Base-by-base conservation (phyloP, 805 yeast species). In the Torulaspora gathmanii region DNA sequence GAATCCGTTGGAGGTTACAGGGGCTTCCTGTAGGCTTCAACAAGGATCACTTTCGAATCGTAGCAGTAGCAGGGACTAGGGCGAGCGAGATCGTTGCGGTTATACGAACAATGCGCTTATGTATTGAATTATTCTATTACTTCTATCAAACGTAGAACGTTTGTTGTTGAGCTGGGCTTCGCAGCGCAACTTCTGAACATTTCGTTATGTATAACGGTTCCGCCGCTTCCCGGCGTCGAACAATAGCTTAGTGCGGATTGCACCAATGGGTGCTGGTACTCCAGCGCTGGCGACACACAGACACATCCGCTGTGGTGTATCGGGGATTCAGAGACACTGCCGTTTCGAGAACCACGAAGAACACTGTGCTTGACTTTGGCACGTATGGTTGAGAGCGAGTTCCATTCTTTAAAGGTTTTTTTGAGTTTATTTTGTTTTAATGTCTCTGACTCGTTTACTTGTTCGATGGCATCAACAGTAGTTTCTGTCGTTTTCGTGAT, bases 131-230 rank as follows among this genome's bases (percentile, higher is more conserved):
- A 39, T n/a, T 39, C 42, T 16, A 22, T 23, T 15, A 33, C 42
- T 23, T 37, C n/a, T 16, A 43, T 42, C 26, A 48, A 33, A 29
- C 42, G 40, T 15, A 48, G 42, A 23, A 48, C 29, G 35, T 48
- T 48, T n/a, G 47, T 44, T 25, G 51, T 41, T 15, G 51, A 46
- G 20, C 33, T 38, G 20, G 40, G 37, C 31, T 39, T 41, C 19
- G 33, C 44, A 16, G 33, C 33, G 33, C 28, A 27, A 26, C 28
- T 29, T 17, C 30, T 19, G 13, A 35, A 33, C 41, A 23, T 19
- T 20, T 48, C 47, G 33, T 42, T 44, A 28, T 45, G 46, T 13
- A 44, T 33, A 17, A 48, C 49, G 13, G 49, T 48, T 19, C 29
- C 29, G 5, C 27, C 46, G 33, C 51, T 48, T 9, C 37, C 22